Evolutionary conservation across 495 filamentous ascomycete species (phyloP).

Genomic region (Trichoderma asperelloides): DNA sequence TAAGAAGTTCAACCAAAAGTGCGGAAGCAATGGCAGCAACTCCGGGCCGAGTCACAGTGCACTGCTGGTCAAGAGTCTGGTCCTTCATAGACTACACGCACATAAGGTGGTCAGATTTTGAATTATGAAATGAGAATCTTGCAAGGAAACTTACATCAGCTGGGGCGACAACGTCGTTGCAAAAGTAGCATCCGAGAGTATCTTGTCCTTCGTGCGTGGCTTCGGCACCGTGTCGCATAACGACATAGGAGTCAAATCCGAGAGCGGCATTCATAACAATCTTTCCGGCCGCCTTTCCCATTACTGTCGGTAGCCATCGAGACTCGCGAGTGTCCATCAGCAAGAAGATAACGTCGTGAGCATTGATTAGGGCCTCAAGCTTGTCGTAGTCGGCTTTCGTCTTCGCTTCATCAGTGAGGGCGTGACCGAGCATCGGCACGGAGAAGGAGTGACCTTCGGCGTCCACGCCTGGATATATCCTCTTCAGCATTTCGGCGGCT

Average conservation of each 20-base stretch:
- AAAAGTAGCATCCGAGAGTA: slow-evolving; percentile 93
- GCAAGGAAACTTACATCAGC: slow-evolving; percentile 62
- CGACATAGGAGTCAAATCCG: slow-evolving; percentile 92
- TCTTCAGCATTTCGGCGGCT: slow-evolving; percentile 70
- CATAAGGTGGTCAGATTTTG: neutral
- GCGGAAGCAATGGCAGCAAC: slow-evolving; percentile 88
- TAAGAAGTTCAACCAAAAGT: slow-evolving; percentile 81
- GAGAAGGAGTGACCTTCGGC: slow-evolving; percentile 66
- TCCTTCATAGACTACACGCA: slow-evolving; percentile 72
- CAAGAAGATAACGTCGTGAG: slow-evolving; percentile 88
- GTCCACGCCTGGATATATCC: slow-evolving; percentile 88
- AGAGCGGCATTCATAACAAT: slow-evolving; percentile 94
- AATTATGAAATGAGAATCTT: neutral
- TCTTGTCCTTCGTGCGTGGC: slow-evolving; percentile 40
- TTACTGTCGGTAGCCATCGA: slow-evolving; percentile 93
- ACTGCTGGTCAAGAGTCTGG: slow-evolving; percentile 93
- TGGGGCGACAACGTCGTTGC: slow-evolving; percentile 94
- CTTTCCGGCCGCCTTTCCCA: slow-evolving; percentile 88
- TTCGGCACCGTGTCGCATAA: slow-evolving; percentile 82
- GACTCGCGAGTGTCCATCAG: slow-evolving; percentile 95
- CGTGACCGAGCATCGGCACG: slow-evolving; percentile 93
- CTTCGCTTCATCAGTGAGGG: slow-evolving; percentile 59
- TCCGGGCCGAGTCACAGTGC: slow-evolving; percentile 91
- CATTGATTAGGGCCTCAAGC: slow-evolving; percentile 65
- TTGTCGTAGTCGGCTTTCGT: slow-evolving; percentile 65